Percentiles rank a stretch among this genome's conserved stretches.
Conservation (phyloP, 108 stramenopile species). For the Nitzschia sp. region DNA sequence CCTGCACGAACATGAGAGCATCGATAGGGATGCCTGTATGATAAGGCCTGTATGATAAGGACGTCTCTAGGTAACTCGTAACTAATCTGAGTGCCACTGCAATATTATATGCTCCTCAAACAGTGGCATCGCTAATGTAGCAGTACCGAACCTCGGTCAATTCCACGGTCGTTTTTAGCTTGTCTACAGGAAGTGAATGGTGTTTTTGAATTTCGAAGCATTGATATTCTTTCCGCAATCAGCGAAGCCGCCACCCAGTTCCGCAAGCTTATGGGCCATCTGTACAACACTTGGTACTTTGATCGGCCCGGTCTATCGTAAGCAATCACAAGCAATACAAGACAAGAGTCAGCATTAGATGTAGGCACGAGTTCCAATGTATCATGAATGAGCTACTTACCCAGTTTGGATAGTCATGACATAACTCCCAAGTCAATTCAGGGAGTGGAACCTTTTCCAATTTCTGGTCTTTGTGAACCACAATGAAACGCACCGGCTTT, state of each 20-base stretch:
- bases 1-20: conserved; percentile 28
- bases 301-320: conserved; percentile 42
- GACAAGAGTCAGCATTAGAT: background rate
- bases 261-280: conserved; percentile 72
- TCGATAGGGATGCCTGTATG: too few species aligned
- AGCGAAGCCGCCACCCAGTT: conserved; percentile 54
- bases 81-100: too few species aligned
- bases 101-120: too few species aligned
- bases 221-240: conserved; percentile 52
- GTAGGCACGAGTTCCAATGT: too few species aligned
- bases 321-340: too few species aligned
- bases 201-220: conserved; percentile 42
- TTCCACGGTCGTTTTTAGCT: too few species aligned
- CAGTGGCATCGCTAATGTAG: too few species aligned
- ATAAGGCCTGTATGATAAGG: too few species aligned
- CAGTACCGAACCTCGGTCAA: too few species aligned
- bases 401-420: conserved; percentile 77
- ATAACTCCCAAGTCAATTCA: conserved; percentile 53
- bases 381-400: conserved; percentile 18
- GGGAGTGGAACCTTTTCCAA: conserved; percentile 38
- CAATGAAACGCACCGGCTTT: conserved; percentile 61
- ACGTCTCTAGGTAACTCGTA: too few species aligned
- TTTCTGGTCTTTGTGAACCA: conserved; percentile 42
- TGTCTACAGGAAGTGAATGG: conserved; percentile 51
- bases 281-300: conserved; percentile 61